These are phyloP conservation scores for Phlebiopsis gigantea DNA, from an alignment of 768 basidiomycete species.

Conservation along the genomic window DNA sequence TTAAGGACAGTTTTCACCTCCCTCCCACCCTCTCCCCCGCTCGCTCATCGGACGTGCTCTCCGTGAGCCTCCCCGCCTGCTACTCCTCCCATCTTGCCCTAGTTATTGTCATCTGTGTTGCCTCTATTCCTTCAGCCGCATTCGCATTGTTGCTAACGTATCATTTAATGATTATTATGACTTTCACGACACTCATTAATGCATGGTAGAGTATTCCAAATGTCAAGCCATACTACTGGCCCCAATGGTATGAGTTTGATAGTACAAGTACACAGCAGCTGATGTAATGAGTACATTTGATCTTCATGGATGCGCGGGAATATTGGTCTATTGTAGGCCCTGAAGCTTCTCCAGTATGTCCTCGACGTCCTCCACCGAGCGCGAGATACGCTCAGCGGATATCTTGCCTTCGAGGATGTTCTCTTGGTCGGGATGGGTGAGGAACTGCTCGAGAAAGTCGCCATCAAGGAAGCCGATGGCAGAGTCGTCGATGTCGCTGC, in stretches of 20 bases:
- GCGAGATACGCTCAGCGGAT: constrained; percentile 51
- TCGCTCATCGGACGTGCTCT: not conserved
- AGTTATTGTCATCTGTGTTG: not conserved
- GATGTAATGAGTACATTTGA: not conserved
- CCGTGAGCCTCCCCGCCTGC: not conserved
- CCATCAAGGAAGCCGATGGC: constrained; percentile 85
- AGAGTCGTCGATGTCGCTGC: constrained; percentile 46
- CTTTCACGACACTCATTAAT: not conserved
- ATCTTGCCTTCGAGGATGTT: constrained; percentile 51
- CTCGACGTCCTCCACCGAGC: constrained; percentile 36
- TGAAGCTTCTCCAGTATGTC: constrained; percentile 38
- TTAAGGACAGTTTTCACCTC: not conserved
- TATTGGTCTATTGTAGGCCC: constrained; percentile 30
- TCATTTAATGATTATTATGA: constrained; percentile 5
- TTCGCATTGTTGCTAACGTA: not conserved
- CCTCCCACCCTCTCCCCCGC: not conserved
- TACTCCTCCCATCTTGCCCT: not conserved
- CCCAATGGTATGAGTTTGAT: not conserved
- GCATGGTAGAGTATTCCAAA: too few species aligned
- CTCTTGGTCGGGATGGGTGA: constrained; percentile 38
- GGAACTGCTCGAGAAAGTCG: constrained; percentile 72
- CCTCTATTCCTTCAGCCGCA: not conserved
- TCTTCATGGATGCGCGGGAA: not conserved
- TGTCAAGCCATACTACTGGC: too few species aligned
- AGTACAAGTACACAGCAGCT: not conserved